Conservation (phyloP, 2,329 filamentous ascomycete genomes). For the Helotiales sp. region DNA sequence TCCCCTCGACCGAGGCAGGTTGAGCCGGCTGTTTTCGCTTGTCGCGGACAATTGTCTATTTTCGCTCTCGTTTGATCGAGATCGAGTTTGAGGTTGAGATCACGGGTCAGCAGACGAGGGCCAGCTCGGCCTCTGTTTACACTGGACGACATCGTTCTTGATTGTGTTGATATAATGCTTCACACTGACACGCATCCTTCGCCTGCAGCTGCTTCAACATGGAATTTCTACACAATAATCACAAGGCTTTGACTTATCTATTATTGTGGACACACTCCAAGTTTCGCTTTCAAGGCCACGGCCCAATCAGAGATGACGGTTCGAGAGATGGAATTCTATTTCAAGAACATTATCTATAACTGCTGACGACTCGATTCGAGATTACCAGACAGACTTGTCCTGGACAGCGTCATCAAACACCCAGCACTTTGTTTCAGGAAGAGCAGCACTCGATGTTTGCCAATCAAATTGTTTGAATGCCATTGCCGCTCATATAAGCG, state of each 20-base stretch:
- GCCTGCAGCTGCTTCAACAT: background rate
- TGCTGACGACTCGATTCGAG: constrained; percentile 5
- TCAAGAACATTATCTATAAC: background rate
- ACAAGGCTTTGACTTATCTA: background rate
- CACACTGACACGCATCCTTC: background rate
- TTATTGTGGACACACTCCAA: background rate
- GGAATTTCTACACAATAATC: background rate
- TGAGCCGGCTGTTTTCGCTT: constrained; percentile 15
- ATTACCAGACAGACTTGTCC: background rate
- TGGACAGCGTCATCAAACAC: background rate
- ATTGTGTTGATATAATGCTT: background rate
- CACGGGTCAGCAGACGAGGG: background rate
- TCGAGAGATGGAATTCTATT: background rate
- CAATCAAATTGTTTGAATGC: constrained; percentile 20
- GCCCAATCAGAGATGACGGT: constrained; percentile 4
- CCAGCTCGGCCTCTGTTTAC: constrained; percentile 8
- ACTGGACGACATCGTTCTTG: background rate
- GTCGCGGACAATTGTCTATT: constrained; percentile 29
- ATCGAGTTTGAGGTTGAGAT: background rate
- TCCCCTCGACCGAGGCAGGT: constrained; percentile 13
- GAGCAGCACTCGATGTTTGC: constrained; percentile 13
- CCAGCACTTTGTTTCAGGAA: constrained; percentile 14
- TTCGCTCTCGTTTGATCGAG: constrained; percentile 11
- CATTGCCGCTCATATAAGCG: constrained; percentile 33
- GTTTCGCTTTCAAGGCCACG: background rate